Evolutionary conservation across 495 filamentous ascomycete genomes (phyloP), one percentile per base, ranked within the genome.

Genomic region (Penicillium macrosclerotiorum): DNA sequence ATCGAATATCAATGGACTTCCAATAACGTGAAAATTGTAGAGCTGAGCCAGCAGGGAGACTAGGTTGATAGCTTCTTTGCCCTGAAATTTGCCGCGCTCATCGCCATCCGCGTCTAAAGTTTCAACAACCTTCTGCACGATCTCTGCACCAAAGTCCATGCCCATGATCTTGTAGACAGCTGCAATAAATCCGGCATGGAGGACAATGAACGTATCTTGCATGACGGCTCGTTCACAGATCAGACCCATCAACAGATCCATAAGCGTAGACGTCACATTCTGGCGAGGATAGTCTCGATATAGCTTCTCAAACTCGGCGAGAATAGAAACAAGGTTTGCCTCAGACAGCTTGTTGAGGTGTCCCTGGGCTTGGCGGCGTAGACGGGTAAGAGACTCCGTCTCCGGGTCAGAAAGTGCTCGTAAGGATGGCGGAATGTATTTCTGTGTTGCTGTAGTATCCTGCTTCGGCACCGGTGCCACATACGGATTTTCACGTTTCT

Each of bases 271-370:
- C 3, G 89, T 92, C 31, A 97, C 89, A 60, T 89, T 78, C 37
- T 90, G 86, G 7, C 94, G 79, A 0, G 92, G 81, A 54, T 94
- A 78, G 4, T 83, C 78, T 20, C 81, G 77, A 62, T 96, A 98
- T 1, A 97, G 71, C 51, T 85, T 79, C 62, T 93, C 88, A 14
- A 95, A 73, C 23, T 94, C 89, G 3, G 74, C 69, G 5, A 96
- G 68, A 37, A 96, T 92, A 11, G 85, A 80, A 5, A 93, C 62
- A 49, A 97, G 61, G 54, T 89, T 96, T 3, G 89, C 82, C 60
- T 96, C 91, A 1, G 94, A 95, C 31, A 98, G 68, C 57, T 91
- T 85, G 70, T 98, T 98, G 48, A 97, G 74, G 8, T 93, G 75
- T 62, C 93, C 93, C 52, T 96, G 89, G 12, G 85, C 78, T 59